Conservation (phyloP, 1,284 basidiomycete genomes). For the Papiliotrema flavescens region DNA sequence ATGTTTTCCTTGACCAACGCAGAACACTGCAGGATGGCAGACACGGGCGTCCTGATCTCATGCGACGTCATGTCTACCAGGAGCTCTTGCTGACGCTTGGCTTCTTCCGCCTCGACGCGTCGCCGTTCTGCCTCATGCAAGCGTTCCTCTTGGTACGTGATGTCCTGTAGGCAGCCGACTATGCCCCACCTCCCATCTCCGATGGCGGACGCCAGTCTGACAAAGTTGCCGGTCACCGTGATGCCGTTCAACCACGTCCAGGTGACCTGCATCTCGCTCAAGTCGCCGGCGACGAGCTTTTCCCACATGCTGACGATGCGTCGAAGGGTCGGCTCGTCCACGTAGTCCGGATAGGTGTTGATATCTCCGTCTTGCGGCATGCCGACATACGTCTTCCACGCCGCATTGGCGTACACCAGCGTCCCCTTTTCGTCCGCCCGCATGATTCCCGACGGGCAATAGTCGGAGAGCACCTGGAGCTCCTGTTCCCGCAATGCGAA, state of each 20-base stretch:
- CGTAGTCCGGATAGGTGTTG: slow-evolving; percentile 16
- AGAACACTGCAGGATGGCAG: slow-evolving; percentile 46
- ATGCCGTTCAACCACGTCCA: slow-evolving; percentile 41
- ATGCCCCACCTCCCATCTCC: slow-evolving; percentile 26
- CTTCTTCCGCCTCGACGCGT: slow-evolving; percentile 39
- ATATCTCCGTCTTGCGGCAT: slow-evolving; percentile 13
- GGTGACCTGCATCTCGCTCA: slow-evolving; percentile 12
- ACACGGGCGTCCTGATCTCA: slow-evolving; percentile 46
- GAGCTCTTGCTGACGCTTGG: slow-evolving; percentile 42
- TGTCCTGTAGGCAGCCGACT: slow-evolving; percentile 39
- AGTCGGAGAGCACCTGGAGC: slow-evolving; percentile 41
- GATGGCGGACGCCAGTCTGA: slow-evolving; percentile 30
- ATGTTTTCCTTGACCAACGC: slow-evolving; percentile 45
- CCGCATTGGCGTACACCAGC: slow-evolving; percentile 33
- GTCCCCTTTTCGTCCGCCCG: slow-evolving; percentile 23
- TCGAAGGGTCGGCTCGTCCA: slow-evolving; percentile 10
- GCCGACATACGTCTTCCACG: slow-evolving; percentile 25
- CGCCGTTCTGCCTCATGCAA: slow-evolving; percentile 39
- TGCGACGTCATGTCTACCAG: slow-evolving; percentile 47
- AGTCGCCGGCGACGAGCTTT: slow-evolving; percentile 12
- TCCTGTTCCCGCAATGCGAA: slow-evolving; percentile 39
- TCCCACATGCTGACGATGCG: slow-evolving; percentile 13
- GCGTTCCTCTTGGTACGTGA: slow-evolving; percentile 37
- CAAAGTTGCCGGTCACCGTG: slow-evolving; percentile 30
- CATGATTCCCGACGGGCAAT: slow-evolving; percentile 40